Evolutionary conservation across 2,329 filamentous ascomycete species (phyloP).

Genomic region (Alternaria sp.): DNA sequence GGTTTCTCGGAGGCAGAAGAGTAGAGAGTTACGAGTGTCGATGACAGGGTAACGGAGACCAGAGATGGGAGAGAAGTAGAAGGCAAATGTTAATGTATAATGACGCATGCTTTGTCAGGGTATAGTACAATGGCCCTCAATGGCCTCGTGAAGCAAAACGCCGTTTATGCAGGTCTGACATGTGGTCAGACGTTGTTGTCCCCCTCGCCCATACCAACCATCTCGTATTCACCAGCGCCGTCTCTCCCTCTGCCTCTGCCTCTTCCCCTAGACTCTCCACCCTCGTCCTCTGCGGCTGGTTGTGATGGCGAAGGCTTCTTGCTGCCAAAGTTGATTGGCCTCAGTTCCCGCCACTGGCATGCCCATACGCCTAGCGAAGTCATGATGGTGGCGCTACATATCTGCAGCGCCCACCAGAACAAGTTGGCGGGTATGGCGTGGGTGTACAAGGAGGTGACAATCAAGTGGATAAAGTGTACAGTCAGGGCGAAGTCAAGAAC

Average conservation of each 20-base stretch:
- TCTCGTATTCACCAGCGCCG: conserved; percentile 59
- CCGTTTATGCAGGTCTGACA: conserved; percentile 39
- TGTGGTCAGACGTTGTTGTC: conserved; percentile 46
- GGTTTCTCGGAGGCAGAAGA: conserved; percentile 45
- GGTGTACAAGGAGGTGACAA: conserved; percentile 81
- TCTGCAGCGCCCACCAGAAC: conserved; percentile 85
- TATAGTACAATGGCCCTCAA: conserved; percentile 24
- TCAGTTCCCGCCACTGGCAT: conserved; percentile 88
- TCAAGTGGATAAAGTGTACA: conserved; percentile 82
- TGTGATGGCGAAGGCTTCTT: conserved; percentile 44
- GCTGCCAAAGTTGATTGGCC: conserved; percentile 87
- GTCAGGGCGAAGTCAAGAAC: conserved; percentile 95
- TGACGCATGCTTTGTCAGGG: conserved; percentile 17
- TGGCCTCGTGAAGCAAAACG: conserved; percentile 20
- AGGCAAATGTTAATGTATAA: conserved; percentile 4
- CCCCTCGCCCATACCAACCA: conserved; percentile 55
- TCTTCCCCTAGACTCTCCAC: conserved; percentile 51
- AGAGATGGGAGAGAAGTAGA: neutral
- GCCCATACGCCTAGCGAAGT: conserved; percentile 83
- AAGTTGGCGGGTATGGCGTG: conserved; percentile 76
- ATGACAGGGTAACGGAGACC: conserved; percentile 10
- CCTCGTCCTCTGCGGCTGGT: conserved; percentile 45
- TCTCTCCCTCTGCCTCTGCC: conserved; percentile 55
- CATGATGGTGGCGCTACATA: conserved; percentile 69
- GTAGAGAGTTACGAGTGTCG: conserved; percentile 50